Percentiles rank a stretch among this genome's conserved stretches.
Conservation (phyloP, 495 filamentous ascomycete species). For the Penicillium cosmopolitanum region DNA sequence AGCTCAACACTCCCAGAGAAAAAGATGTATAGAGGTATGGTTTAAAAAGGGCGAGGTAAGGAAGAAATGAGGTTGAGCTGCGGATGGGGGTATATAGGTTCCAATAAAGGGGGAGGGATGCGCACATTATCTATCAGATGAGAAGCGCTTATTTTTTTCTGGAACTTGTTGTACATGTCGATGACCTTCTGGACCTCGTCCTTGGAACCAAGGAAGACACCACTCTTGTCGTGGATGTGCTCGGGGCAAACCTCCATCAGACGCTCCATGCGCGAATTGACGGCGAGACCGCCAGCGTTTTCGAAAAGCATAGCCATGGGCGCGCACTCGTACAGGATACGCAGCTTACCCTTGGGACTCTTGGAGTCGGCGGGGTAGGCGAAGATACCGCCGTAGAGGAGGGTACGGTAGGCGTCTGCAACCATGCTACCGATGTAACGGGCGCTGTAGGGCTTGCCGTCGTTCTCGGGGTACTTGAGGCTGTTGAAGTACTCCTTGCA, state of each 20-base stretch:
- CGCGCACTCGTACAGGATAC: slow-evolving; percentile 97
- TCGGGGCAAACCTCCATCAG: slow-evolving; percentile 91
- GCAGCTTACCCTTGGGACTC: slow-evolving; percentile 95
- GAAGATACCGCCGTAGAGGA: slow-evolving; percentile 95
- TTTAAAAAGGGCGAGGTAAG: slow-evolving; percentile 3
- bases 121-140: no score
- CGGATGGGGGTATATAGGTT: neutral
- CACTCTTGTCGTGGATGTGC: slow-evolving; percentile 92
- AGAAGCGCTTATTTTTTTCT: slow-evolving; percentile 38
- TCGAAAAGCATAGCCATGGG: slow-evolving; percentile 99
- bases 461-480: slow-evolving; percentile 74
- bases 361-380: slow-evolving; percentile 98
- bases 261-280: slow-evolving; percentile 84
- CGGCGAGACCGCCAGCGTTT: slow-evolving; percentile 92
- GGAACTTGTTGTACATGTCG: slow-evolving; percentile 52
- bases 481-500: slow-evolving; percentile 86
- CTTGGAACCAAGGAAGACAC: slow-evolving; percentile 93
- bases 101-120: neutral
- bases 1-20: slow-evolving; percentile 4
- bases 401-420: slow-evolving; percentile 93
- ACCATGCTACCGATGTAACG: slow-evolving; percentile 98
- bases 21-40: slow-evolving; percentile 15
- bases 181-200: slow-evolving; percentile 97
- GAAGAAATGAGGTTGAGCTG: slow-evolving; percentile 15
- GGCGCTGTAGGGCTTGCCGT: slow-evolving; percentile 89